phyloP scores from a whole-genome alignment of 2,329 filamentous ascomycete species.

The Cercospora sesami region DNA sequence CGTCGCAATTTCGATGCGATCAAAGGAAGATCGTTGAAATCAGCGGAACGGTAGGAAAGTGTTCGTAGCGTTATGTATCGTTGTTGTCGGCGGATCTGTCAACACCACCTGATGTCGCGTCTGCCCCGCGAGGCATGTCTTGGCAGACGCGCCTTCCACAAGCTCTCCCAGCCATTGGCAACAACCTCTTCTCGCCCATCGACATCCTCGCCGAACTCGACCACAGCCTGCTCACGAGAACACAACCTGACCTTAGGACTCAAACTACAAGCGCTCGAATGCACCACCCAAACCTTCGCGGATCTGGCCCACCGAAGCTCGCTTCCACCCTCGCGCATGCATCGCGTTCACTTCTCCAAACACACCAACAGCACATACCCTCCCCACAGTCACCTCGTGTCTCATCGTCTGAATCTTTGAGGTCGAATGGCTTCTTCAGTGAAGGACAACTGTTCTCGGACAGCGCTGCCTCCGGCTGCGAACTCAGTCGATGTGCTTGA shows the following conservation, averaged over 20 bases:
- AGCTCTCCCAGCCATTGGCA: conserved; percentile 12
- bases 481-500: conserved; percentile 13
- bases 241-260: conserved; percentile 20
- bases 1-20: not conserved
- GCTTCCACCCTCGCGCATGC: conserved; percentile 18
- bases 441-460: conserved; percentile 36
- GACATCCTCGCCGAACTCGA: conserved; percentile 9
- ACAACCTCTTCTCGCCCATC: not conserved
- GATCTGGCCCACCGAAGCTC: conserved; percentile 23
- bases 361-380: conserved; percentile 63
- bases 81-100: not conserved
- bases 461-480: conserved; percentile 25
- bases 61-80: not conserved
- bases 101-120: conserved; percentile 18
- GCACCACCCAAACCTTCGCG: conserved; percentile 23
- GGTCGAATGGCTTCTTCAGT: conserved; percentile 24
- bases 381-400: conserved; percentile 76
- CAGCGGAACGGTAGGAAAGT: not conserved
- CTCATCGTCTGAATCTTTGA: conserved; percentile 68
- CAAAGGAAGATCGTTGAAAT: not conserved
- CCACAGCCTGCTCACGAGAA: not conserved
- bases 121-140: conserved; percentile 9
- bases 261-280: conserved; percentile 15
- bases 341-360: conserved; percentile 44
- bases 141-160: conserved; percentile 10